Evolutionary conservation across 768 basidiomycete genomes (phyloP).

Genomic region (Vararia minispora): DNA sequence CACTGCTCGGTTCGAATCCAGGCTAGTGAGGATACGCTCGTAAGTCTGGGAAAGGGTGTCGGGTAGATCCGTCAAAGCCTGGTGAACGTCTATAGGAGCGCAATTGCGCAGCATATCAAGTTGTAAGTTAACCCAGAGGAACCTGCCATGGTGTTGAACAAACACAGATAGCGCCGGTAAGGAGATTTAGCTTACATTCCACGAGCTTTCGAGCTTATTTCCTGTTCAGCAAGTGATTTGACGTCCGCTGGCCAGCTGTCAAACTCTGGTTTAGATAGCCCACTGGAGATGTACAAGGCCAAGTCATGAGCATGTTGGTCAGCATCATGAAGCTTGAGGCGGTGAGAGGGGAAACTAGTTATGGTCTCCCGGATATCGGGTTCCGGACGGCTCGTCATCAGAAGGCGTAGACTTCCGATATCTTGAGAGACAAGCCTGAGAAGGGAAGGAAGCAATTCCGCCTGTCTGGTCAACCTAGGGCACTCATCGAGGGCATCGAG

Average conservation of each 20-base stretch:
- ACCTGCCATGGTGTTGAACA: slow-evolving; percentile 11
- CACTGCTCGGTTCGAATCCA: slow-evolving; percentile 11
- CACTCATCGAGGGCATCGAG: slow-evolving; percentile 18
- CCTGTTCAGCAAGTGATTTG: slow-evolving; percentile 4
- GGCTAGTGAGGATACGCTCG: slow-evolving; percentile 15
- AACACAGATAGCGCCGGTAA: background rate
- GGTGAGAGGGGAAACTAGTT: slow-evolving; percentile 3
- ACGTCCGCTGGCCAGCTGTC: slow-evolving; percentile 14
- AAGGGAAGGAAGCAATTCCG: slow-evolving; percentile 5
- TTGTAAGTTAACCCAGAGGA: slow-evolving; percentile 18
- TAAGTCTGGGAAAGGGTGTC: slow-evolving; percentile 13
- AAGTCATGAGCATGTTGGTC: slow-evolving; percentile 1
- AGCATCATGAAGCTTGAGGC: slow-evolving; percentile 1
- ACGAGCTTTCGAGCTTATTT: slow-evolving; percentile 5
- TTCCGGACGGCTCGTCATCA: slow-evolving; percentile 3
- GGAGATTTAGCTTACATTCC: slow-evolving; percentile 4
- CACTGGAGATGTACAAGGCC: slow-evolving; percentile 1
- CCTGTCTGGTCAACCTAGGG: slow-evolving; percentile 3
- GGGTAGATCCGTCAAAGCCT: slow-evolving; percentile 12
- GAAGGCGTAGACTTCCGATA: slow-evolving; percentile 6
- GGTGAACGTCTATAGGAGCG: slow-evolving; percentile 6
- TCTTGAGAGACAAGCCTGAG: slow-evolving; percentile 2
- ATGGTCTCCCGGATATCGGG: slow-evolving; percentile 1
- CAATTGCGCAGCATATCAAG: slow-evolving; percentile 13
- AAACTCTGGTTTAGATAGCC: slow-evolving; percentile 9